Base-by-base conservation (phyloP, 2,329 filamentous ascomycete genomes). In the Penicillium sp. region DNA sequence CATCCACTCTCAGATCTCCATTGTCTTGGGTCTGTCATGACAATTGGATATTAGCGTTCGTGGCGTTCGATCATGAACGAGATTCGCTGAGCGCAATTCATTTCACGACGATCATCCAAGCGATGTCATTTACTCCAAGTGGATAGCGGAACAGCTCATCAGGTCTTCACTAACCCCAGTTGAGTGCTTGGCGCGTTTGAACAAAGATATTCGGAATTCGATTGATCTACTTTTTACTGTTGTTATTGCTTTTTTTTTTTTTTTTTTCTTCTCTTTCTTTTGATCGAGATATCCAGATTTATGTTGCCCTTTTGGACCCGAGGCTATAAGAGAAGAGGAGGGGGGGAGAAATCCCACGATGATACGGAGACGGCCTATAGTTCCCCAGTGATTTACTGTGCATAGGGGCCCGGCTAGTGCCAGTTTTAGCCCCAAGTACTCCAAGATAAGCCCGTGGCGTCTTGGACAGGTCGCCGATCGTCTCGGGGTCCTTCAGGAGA, bases 101-200 rank as follows among this genome's bases (percentile, higher is more conserved):
- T 63, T 51, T 51, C 55, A 49, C 50, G 57, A 51, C 57, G 60
- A 62, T 62, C 60, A 43, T 50, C 54, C 44, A 28, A 37, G 33
- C 59, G 59, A 59, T 62, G 58, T 55, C 55, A 64, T 64, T 64
- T 56, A 48, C 52, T 35, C 57, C 55, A 58, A 48, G 50, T 53
- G 43, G 50, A 53, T 46, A 22, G 28, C 19, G 43, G 42, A 53
- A 19, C 35, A 41, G 43, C 35, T 47, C 59, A 47, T 44, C 48
- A 36, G 28, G 37, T 16, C 28, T 49, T 12, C n/a, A 45, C 61
- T 61, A 62, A 56, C 25, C 53, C 56, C 35, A 49, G 54, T 60
- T 30, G 19, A 54, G 58, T 19, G 43, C 60, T 65, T 61, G 63
- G 63, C 60, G 60, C 62, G 63, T 57, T 22, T 19, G 12, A 37